These are phyloP conservation scores for Phycomyces blakesleeanus DNA, from an alignment of 192 early-diverging fungal genomes.

Conservation along the genomic window DNA sequence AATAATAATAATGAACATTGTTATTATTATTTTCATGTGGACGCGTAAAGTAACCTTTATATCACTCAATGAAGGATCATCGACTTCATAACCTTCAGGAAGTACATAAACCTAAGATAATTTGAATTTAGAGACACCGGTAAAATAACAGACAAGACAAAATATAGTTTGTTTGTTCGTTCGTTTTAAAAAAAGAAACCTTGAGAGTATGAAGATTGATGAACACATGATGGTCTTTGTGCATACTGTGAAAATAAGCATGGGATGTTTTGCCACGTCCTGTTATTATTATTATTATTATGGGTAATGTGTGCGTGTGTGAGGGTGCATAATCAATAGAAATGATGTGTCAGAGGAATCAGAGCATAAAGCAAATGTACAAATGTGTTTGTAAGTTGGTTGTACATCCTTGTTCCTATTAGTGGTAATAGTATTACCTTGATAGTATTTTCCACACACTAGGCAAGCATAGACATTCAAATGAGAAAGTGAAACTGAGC, in stretches of 20 bases:
- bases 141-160: no score
- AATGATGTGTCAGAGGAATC: not conserved
- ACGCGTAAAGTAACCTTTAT: constrained; percentile 65
- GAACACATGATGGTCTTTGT: constrained; percentile 94
- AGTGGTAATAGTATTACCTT: constrained; percentile 50
- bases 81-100: constrained; percentile 92
- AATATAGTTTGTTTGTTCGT: no score
- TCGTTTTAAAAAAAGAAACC: constrained; percentile 26
- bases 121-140: no score
- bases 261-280: constrained; percentile 86
- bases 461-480: constrained; percentile 95
- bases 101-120: constrained; percentile 72
- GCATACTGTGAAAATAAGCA: constrained; percentile 93
- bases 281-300: no score
- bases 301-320: no score
- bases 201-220: constrained; percentile 84
- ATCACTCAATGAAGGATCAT: constrained; percentile 81
- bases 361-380: no score
- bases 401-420: no score
- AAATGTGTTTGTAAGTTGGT: no score
- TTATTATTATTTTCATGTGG: not conserved
- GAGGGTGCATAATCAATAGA: not conserved
- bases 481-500: constrained; percentile 90
- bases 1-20: no score
- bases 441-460: constrained; percentile 93